Conservation (phyloP, 2,329 filamentous ascomycete species). For the Bipolaris victoriae region DNA sequence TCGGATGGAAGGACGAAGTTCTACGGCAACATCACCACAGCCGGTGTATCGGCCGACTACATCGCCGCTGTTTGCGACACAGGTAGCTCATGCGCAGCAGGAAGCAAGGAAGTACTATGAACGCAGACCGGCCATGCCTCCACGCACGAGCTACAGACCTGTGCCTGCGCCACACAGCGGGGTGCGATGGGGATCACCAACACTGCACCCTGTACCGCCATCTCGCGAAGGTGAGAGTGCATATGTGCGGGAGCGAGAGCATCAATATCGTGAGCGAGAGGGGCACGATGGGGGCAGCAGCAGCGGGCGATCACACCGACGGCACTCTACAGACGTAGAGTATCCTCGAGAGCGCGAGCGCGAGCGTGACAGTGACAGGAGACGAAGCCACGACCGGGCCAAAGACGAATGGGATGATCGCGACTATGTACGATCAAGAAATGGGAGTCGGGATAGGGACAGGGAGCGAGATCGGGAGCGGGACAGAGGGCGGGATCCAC, state of each 20-base stretch:
- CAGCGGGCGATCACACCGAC: conserved; percentile 24
- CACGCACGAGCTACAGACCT: conserved; percentile 34
- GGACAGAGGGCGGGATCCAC: conserved; percentile 29
- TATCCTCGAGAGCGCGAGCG: conserved; percentile 35
- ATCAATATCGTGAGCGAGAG: conserved; percentile 20
- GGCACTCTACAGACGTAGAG: conserved; percentile 33
- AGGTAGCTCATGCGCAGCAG: conserved; percentile 49
- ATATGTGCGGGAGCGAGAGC: conserved; percentile 26
- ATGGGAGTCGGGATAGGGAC: conserved; percentile 19
- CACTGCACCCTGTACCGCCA: conserved; percentile 21
- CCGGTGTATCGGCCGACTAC: conserved; percentile 53
- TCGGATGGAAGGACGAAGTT: conserved; percentile 22
- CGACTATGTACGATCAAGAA: conserved; percentile 8
- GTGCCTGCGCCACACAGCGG: conserved; percentile 20
- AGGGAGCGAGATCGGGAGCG: not conserved
- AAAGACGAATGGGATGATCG: conserved; percentile 35
- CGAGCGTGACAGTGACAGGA: conserved; percentile 26
- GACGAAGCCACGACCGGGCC: conserved; percentile 38
- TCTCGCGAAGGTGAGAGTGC: conserved; percentile 31
- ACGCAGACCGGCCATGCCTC: conserved; percentile 34
- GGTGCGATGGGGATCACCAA: conserved; percentile 33
- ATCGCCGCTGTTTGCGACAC: conserved; percentile 55
- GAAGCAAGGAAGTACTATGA: conserved; percentile 39
- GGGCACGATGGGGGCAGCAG: conserved; percentile 18
- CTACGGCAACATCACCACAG: conserved; percentile 28